These are phyloP conservation scores for Trametes villosa DNA, from an alignment of 768 basidiomycete genomes.

Conservation along the genomic window DNA sequence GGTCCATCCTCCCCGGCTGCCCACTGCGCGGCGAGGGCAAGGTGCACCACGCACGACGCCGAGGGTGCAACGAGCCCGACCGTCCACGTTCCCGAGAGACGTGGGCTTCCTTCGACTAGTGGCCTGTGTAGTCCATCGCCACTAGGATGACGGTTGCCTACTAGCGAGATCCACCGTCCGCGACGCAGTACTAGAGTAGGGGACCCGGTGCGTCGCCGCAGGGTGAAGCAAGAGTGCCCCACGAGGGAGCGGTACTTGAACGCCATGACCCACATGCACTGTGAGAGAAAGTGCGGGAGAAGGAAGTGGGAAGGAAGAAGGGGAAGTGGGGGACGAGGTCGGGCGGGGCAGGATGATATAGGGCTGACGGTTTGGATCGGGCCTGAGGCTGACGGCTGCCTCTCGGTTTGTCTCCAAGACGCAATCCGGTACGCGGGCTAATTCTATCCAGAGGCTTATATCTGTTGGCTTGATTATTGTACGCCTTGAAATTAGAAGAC, in stretches of 20 bases:
- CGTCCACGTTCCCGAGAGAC: background rate
- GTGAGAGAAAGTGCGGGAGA: background rate
- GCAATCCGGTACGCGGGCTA: too few species aligned
- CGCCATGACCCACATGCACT: background rate
- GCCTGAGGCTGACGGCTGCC: too few species aligned
- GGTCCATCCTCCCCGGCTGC: background rate
- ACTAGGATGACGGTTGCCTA: constrained; percentile 4
- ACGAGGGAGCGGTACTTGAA: constrained; percentile 27
- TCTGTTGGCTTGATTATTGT: too few species aligned
- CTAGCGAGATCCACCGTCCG: background rate
- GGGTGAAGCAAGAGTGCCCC: constrained; percentile 15
- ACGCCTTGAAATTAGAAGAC: too few species aligned
- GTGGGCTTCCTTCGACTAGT: background rate
- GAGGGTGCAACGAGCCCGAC: too few species aligned
- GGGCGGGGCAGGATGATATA: too few species aligned
- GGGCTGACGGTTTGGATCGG: too few species aligned
- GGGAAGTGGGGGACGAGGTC: background rate
- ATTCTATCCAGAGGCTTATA: too few species aligned
- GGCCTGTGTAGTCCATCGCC: background rate
- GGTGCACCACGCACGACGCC: background rate
- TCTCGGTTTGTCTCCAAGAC: too few species aligned
- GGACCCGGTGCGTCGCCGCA: constrained; percentile 17
- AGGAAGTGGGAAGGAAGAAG: too few species aligned
- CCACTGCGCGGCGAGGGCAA: background rate
- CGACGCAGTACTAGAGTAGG: constrained; percentile 23